These are phyloP conservation scores for Auricularia cornea DNA, from an alignment of 768 basidiomycete species.

Conservation along the genomic window DNA sequence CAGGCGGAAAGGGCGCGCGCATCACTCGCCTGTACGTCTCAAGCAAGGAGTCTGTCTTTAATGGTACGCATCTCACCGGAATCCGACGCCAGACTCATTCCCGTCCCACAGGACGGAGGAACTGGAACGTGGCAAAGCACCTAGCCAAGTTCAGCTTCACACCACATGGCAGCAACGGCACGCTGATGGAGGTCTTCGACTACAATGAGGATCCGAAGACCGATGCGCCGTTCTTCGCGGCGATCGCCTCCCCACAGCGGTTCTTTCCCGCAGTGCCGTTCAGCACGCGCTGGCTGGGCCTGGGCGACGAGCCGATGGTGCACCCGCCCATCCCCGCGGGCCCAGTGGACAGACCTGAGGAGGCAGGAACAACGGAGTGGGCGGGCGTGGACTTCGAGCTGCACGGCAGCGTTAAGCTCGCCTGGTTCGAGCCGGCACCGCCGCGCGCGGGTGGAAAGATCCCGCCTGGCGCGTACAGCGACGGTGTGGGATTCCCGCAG, in stretches of 20 bases:
- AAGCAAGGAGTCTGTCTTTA: constrained; percentile 6
- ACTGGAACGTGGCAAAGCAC: constrained; percentile 11
- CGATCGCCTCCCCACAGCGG: neutral
- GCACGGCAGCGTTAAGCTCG: neutral
- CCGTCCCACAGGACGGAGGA: neutral
- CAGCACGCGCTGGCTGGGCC: neutral
- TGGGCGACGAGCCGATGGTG: neutral
- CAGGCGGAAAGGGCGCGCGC: neutral
- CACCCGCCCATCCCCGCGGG: constrained; percentile 4
- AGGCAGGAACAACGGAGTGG: no score
- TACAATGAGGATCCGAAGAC: no score
- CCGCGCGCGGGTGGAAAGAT: neutral
- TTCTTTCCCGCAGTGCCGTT: constrained; percentile 3
- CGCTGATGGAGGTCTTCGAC: no score
- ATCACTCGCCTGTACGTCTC: constrained; percentile 9
- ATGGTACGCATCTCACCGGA: constrained; percentile 1
- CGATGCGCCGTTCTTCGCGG: neutral
- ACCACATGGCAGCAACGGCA: neutral
- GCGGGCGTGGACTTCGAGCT: neutral
- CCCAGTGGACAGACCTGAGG: no score
- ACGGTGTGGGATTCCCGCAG: neutral
- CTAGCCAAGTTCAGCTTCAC: constrained; percentile 8
- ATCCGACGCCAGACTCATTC: neutral
- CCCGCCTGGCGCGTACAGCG: neutral
- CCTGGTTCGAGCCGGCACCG: neutral